phyloP scores from a whole-genome alignment of 2,329 filamentous ascomycete genomes.

The Epicoccum sorghinum region DNA sequence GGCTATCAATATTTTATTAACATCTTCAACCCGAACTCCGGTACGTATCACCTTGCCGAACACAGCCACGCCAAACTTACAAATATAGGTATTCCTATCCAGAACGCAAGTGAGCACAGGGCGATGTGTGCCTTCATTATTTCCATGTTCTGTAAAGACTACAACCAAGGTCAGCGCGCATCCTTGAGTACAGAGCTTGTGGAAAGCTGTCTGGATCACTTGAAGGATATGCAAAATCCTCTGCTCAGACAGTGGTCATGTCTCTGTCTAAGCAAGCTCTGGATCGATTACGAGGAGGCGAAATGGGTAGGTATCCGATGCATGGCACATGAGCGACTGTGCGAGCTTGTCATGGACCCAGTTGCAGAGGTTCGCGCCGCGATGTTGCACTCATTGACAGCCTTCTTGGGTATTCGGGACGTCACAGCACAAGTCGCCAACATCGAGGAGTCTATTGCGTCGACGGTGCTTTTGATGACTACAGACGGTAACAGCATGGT shows the following conservation, averaged over 20 bases:
- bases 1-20: constrained; percentile 96
- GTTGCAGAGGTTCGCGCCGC: constrained; percentile 92
- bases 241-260: constrained; percentile 94
- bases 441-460: constrained; percentile 88
- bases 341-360: constrained; percentile 79
- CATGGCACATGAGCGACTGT: constrained; percentile 80
- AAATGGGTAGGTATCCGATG: constrained; percentile 96
- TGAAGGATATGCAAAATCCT: constrained; percentile 85
- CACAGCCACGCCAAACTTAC: constrained; percentile 9
- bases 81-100: constrained; percentile 70
- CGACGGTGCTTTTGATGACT: constrained; percentile 87
- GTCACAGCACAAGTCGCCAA: constrained; percentile 88
- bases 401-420: constrained; percentile 91
- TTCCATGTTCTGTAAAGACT: constrained; percentile 94
- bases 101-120: constrained; percentile 90
- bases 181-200: constrained; percentile 92
- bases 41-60: constrained; percentile 13
- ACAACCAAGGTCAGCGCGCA: constrained; percentile 88
- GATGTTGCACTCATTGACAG: constrained; percentile 91
- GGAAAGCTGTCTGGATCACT: constrained; percentile 81
- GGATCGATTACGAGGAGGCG: constrained; percentile 87
- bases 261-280: constrained; percentile 92
- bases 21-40: constrained; percentile 84
- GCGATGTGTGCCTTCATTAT: constrained; percentile 99
- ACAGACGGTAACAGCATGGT: constrained; percentile 95